A percentile compares a stretch with the other conserved stretches of the same genome.
These are phyloP conservation scores for Aegilops speltoides DNA, from an alignment of 176 grass and related monocot genomes.

Conservation along the genomic window DNA sequence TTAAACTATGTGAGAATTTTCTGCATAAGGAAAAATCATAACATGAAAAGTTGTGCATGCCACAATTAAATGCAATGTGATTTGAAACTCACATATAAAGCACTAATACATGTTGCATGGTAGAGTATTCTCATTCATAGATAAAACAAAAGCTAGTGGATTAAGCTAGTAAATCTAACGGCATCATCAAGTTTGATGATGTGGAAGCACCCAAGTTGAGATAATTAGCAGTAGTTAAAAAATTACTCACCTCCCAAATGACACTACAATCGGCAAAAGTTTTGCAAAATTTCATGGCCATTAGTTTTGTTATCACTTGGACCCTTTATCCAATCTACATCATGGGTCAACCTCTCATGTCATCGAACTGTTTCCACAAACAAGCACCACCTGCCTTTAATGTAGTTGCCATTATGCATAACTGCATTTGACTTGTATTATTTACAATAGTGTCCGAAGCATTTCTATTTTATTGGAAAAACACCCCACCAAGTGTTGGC, in stretches of 20 bases:
- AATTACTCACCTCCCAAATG: background rate
- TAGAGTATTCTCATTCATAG: too few relatives aligned
- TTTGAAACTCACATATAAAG: too few relatives aligned
- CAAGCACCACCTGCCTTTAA: background rate
- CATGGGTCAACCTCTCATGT: background rate
- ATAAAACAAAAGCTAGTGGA: too few relatives aligned
- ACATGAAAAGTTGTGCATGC: too few relatives aligned
- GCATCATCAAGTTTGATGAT: too few relatives aligned
- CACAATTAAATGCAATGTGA: too few relatives aligned
- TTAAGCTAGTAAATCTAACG: too few relatives aligned
- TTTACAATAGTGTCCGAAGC: background rate
- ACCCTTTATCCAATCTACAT: background rate
- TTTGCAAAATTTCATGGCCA: background rate
- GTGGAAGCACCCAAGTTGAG: too few relatives aligned
- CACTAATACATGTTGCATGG: too few relatives aligned
- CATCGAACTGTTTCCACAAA: background rate
- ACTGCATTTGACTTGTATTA: background rate
- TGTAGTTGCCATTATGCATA: background rate
- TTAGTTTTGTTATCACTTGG: background rate
- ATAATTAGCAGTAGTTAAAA: background rate
- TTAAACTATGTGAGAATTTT: too few relatives aligned
- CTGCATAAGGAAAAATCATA: too few relatives aligned
- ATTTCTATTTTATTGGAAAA: background rate
- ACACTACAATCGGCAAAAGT: background rate
- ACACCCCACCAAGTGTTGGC: background rate